Percentiles rank a stretch among this genome's conserved stretches.
phyloP scores from a whole-genome alignment of 306 rosid genomes.

The Cicer bijugum region DNA sequence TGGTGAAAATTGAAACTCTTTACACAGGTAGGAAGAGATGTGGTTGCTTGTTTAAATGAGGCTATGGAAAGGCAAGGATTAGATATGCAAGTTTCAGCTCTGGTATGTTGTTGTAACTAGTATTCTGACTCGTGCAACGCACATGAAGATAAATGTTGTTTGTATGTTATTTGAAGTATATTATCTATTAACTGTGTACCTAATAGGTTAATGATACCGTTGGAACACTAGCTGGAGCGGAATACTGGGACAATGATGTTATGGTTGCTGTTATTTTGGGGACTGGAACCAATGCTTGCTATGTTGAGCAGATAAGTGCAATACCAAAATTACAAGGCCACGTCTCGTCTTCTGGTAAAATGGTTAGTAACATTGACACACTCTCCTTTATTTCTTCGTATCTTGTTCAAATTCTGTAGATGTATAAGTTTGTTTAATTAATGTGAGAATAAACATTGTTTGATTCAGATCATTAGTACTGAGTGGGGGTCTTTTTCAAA shows the following conservation, averaged over 20 bases:
- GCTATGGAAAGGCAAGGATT: constrained; percentile 84
- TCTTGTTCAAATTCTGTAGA: constrained; percentile 18
- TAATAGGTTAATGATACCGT: constrained; percentile 84
- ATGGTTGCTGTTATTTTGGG: constrained; percentile 92
- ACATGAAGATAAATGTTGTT: too few relatives aligned
- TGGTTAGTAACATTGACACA: constrained; percentile 52
- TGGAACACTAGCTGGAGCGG: constrained; percentile 93
- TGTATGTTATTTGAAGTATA: too few relatives aligned
- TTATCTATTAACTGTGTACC: constrained; percentile 19
- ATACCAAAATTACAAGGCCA: constrained; percentile 72
- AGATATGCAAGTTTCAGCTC: constrained; percentile 86
- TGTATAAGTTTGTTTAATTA: constrained; percentile 23
- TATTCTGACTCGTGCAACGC: too few relatives aligned
- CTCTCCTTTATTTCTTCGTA: constrained; percentile 31
- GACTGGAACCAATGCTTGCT: constrained; percentile 97
- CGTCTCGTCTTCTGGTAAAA: constrained; percentile 67
- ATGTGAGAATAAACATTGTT: constrained; percentile 30
- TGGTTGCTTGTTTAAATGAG: constrained; percentile 87
- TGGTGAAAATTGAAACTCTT: constrained; percentile 37
- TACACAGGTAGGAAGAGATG: constrained; percentile 87
- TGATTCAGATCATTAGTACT: constrained; percentile 74
- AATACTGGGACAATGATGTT: constrained; percentile 84
- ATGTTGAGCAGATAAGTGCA: constrained; percentile 67
- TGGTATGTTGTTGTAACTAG: constrained; percentile 58
- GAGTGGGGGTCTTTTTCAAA: constrained; percentile 95